Conservation (phyloP, 768 basidiomycete species). For the Gymnopilus junonius region DNA sequence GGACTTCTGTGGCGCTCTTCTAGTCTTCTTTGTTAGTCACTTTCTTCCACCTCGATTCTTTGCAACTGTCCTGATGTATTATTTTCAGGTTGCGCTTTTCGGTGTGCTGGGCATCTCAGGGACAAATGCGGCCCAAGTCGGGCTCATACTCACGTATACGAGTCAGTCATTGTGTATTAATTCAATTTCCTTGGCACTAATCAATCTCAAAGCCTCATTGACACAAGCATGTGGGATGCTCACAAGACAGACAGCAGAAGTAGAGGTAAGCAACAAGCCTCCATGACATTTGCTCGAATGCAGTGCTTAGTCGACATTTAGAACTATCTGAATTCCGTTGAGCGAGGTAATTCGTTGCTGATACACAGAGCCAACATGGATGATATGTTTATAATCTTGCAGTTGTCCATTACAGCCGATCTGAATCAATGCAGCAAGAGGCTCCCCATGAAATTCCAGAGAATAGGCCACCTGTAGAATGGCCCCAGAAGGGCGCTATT, state of each 20-base stretch:
- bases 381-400: not conserved
- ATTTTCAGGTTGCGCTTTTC: constrained; percentile 64
- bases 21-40: constrained; percentile 55
- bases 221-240: constrained; percentile 58
- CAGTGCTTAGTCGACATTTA: constrained; percentile 22
- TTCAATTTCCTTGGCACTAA: not conserved
- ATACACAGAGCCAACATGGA: not conserved
- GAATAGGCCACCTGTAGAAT: constrained; percentile 56
- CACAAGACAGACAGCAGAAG: constrained; percentile 66
- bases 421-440: constrained; percentile 61
- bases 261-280: constrained; percentile 48
- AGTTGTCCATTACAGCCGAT: constrained; percentile 60
- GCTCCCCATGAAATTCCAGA: constrained; percentile 63
- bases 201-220: constrained; percentile 41
- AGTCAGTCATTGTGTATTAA: constrained; percentile 34
- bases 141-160: constrained; percentile 72
- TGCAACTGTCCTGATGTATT: not conserved
- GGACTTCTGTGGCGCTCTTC: constrained; percentile 66
- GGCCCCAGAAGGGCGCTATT: constrained; percentile 68
- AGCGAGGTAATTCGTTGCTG: constrained; percentile 44
- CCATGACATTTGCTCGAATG: not conserved
- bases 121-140: constrained; percentile 70
- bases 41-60: not conserved
- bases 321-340: constrained; percentile 72
- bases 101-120: constrained; percentile 57